Percentiles rank a stretch among this genome's conserved stretches.
These are phyloP conservation scores for Globisporangium nagaii DNA, from an alignment of 352 stramenopile genomes.

Conservation along the genomic window DNA sequence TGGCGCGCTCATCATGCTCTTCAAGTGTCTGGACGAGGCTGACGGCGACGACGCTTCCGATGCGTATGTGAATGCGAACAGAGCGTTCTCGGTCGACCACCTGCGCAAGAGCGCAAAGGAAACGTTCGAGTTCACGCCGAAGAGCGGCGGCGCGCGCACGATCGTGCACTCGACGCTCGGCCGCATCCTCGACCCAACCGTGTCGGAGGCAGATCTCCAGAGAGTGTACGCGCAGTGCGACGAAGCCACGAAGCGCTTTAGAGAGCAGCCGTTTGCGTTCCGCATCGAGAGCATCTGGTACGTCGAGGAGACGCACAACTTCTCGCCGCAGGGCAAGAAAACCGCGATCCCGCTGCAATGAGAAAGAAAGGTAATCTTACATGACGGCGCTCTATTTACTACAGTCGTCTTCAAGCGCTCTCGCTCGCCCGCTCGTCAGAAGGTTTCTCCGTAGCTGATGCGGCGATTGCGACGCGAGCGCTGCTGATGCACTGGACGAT, in stretches of 20 bases:
- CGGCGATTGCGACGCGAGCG: slow-evolving; percentile 3
- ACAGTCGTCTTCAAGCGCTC: too few species aligned
- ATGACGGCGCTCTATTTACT: too few species aligned
- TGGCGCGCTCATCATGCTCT: slow-evolving; percentile 64
- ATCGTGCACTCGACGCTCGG: slow-evolving; percentile 75
- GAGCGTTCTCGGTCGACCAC: slow-evolving; percentile 53
- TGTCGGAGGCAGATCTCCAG: slow-evolving; percentile 25
- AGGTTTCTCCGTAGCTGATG: slow-evolving; percentile 3
- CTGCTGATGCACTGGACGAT: background rate
- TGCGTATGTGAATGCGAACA: slow-evolving; percentile 21
- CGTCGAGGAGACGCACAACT: slow-evolving; percentile 62
- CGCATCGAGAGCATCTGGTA: slow-evolving; percentile 58
- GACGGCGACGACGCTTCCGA: background rate
- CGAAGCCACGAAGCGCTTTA: slow-evolving; percentile 37
- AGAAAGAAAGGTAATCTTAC: background rate
- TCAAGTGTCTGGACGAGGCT: slow-evolving; percentile 29
- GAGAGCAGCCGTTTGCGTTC: slow-evolving; percentile 16
- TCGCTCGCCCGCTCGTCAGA: background rate
- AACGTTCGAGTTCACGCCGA: slow-evolving; percentile 43
- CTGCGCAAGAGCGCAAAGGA: slow-evolving; percentile 38
- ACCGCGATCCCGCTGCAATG: slow-evolving; percentile 32
- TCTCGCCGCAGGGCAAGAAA: slow-evolving; percentile 45
- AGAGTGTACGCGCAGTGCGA: slow-evolving; percentile 42
- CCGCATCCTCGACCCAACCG: slow-evolving; percentile 41
- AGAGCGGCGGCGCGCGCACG: slow-evolving; percentile 27